A percentile compares a stretch with the other conserved stretches of the same genome.
Conservation (phyloP, 352 stramenopile species). For the Pythium insidiosum region DNA sequence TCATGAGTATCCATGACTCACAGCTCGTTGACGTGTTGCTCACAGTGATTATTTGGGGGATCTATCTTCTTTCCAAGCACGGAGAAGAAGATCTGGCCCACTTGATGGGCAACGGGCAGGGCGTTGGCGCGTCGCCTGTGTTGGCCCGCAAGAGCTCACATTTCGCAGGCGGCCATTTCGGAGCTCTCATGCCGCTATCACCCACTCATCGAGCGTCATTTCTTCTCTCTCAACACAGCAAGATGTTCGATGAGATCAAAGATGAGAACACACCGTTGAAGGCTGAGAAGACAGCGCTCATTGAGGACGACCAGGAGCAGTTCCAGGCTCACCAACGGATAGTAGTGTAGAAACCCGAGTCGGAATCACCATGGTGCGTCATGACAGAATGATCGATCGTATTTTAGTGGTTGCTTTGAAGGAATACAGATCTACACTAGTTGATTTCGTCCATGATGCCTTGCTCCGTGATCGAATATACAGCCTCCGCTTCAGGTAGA, state of each 20-base stretch:
- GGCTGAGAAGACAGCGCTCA: slow-evolving; percentile 18
- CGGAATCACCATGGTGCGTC: too few species aligned
- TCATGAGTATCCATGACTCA: background rate
- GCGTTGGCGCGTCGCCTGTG: slow-evolving; percentile 18
- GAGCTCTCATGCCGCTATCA: slow-evolving; percentile 73
- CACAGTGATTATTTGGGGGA: slow-evolving; percentile 81
- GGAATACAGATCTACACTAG: slow-evolving; percentile 24
- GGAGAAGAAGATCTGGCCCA: slow-evolving; percentile 37
- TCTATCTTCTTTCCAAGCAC: slow-evolving; percentile 78
- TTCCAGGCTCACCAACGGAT: slow-evolving; percentile 16
- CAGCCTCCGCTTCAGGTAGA: slow-evolving; percentile 95
- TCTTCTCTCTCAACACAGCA: slow-evolving; percentile 28
- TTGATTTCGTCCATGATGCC: slow-evolving; percentile 91
- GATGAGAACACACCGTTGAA: slow-evolving; percentile 38
- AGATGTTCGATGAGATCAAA: slow-evolving; percentile 29
- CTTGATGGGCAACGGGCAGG: slow-evolving; percentile 15
- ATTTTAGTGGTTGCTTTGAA: too few species aligned
- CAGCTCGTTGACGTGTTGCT: background rate
- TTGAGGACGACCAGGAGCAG: slow-evolving; percentile 15
- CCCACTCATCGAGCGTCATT: slow-evolving; percentile 37
- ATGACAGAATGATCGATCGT: too few species aligned
- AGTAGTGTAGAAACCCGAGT: slow-evolving; percentile 18
- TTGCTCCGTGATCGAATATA: slow-evolving; percentile 96
- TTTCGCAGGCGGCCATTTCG: slow-evolving; percentile 64
- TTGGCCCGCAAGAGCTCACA: slow-evolving; percentile 25